These are phyloP conservation scores for Pestalotiopsis sp. DNA, from an alignment of 2,329 filamentous ascomycete genomes.

Conservation along the genomic window DNA sequence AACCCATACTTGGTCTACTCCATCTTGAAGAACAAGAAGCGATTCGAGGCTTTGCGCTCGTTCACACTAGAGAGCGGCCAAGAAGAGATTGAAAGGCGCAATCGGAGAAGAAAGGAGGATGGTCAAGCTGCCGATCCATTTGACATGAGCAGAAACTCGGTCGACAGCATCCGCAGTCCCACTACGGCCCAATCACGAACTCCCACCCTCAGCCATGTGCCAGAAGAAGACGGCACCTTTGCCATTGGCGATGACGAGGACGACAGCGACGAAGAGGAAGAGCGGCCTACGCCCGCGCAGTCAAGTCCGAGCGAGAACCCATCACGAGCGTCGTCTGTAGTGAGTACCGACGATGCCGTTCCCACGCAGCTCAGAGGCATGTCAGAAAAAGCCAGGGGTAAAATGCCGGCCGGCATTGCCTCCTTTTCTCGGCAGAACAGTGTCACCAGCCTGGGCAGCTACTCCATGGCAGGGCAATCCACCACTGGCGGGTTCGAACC, in stretches of 20 bases:
- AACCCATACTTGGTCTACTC: slow-evolving; percentile 83
- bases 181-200: slow-evolving; percentile 54
- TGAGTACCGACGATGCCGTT: slow-evolving; percentile 73
- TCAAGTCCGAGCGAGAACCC: slow-evolving; percentile 67
- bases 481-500: slow-evolving; percentile 72
- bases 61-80: slow-evolving; percentile 93
- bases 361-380: slow-evolving; percentile 85
- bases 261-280: slow-evolving; percentile 56
- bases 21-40: slow-evolving; percentile 77
- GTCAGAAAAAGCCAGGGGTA: slow-evolving; percentile 96
- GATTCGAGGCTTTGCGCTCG: slow-evolving; percentile 80
- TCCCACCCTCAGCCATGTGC: slow-evolving; percentile 66
- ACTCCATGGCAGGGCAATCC: slow-evolving; percentile 60
- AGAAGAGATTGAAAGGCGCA: slow-evolving; percentile 84
- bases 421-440: slow-evolving; percentile 90
- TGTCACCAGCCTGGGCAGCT: slow-evolving; percentile 74
- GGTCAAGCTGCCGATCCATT: slow-evolving; percentile 50
- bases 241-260: slow-evolving; percentile 82
- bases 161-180: slow-evolving; percentile 70
- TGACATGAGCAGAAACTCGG: slow-evolving; percentile 58
- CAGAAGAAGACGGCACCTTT: slow-evolving; percentile 80
- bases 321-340: slow-evolving; percentile 69
- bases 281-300: slow-evolving; percentile 59
- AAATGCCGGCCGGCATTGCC: slow-evolving; percentile 84
- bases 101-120: slow-evolving; percentile 69